Percentiles rank a stretch among this genome's conserved stretches.
phyloP scores from a whole-genome alignment of 2,329 filamentous ascomycete genomes.

The Tolypocladium cylindrosporum region DNA sequence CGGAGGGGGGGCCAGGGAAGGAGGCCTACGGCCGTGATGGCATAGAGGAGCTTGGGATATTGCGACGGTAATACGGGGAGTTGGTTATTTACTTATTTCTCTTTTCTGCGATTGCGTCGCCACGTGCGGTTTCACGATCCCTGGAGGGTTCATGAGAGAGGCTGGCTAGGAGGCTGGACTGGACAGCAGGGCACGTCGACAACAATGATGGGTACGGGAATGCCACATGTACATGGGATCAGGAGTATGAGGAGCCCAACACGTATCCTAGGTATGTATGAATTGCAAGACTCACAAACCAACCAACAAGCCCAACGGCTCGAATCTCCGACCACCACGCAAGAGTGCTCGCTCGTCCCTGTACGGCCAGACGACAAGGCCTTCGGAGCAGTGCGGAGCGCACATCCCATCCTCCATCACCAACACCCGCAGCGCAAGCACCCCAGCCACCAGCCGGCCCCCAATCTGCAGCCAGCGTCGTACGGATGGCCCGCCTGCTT shows the following conservation, averaged over 20 bases:
- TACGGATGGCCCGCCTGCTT: neutral
- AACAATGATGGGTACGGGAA: neutral
- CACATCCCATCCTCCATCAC: neutral
- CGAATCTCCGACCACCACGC: neutral
- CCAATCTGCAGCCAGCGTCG: neutral
- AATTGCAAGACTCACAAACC: neutral
- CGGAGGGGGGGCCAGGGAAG: conserved; percentile 12
- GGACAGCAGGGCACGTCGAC: neutral
- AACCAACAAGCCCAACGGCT: neutral
- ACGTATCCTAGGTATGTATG: neutral
- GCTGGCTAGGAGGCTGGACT: neutral
- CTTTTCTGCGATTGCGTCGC: neutral
- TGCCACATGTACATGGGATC: neutral
- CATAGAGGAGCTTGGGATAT: conserved; percentile 6
- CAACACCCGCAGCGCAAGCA: neutral
- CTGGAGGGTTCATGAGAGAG: neutral
- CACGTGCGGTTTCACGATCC: neutral
- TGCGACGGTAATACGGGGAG: neutral
- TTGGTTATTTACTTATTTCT: neutral
- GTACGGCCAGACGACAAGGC: neutral
- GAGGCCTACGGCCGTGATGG: conserved; percentile 18
- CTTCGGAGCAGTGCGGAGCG: neutral
- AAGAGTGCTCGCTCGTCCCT: neutral
- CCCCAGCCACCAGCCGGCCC: neutral
- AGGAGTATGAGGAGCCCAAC: neutral